A percentile compares a stretch with the other conserved stretches of the same genome.
These are phyloP conservation scores for Handroanthus guayacan DNA, from an alignment of 257 asterid species.

Conservation along the genomic window DNA sequence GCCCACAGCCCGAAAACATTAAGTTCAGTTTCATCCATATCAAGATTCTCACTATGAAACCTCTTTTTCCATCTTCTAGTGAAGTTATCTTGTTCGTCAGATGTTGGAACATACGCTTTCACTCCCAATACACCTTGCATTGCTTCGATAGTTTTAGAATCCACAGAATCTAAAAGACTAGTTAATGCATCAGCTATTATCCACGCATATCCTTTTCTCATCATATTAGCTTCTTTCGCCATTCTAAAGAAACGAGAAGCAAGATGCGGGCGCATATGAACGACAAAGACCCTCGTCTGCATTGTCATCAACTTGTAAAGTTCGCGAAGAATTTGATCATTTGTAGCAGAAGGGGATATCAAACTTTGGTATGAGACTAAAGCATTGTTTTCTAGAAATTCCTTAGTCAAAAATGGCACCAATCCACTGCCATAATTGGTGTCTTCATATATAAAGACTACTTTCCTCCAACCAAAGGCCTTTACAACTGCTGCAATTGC, in stretches of 20 bases:
- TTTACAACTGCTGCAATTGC: conserved; percentile 55
- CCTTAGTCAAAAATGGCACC: conserved; percentile 46
- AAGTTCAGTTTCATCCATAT: too few relatives aligned
- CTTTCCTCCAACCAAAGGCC: conserved; percentile 52
- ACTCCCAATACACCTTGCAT: too few relatives aligned
- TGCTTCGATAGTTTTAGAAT: too few relatives aligned
- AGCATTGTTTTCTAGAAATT: conserved; percentile 34
- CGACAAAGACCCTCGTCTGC: conserved; percentile 42
- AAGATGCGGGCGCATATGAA: too few relatives aligned
- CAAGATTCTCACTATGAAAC: too few relatives aligned
- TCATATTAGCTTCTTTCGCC: conserved; percentile 38
- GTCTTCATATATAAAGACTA: conserved; percentile 49
- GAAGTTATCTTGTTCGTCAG: too few relatives aligned
- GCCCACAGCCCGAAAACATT: too few relatives aligned
- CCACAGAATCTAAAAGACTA: too few relatives aligned
- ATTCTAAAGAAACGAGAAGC: too few relatives aligned
- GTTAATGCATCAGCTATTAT: conserved; percentile 49
- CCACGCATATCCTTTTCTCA: conserved; percentile 58
- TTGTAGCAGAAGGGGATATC: conserved; percentile 45
- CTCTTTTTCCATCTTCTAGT: too few relatives aligned
- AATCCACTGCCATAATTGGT: conserved; percentile 49
- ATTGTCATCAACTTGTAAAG: conserved; percentile 44
- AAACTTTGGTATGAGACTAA: conserved; percentile 39
- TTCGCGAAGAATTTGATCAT: conserved; percentile 44
- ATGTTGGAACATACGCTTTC: too few relatives aligned